These are phyloP conservation scores for Zea luxurians DNA, from an alignment of 176 grass and related monocot species.

Conservation along the genomic window DNA sequence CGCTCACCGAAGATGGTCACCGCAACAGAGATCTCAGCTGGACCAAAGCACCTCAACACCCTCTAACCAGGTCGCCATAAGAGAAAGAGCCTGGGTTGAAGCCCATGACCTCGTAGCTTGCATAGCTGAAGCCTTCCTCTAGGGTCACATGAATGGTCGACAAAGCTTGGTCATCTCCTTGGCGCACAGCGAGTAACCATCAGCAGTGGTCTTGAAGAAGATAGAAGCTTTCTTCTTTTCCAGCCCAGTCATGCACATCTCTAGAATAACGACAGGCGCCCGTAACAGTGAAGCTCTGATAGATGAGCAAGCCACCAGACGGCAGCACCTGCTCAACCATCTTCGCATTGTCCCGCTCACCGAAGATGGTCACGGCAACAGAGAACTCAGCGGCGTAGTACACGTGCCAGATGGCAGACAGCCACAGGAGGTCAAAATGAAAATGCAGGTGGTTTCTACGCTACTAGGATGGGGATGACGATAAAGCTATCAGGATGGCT, in stretches of 20 bases:
- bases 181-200: conserved; percentile 35
- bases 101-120: conserved; percentile 55
- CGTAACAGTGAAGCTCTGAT: conserved; percentile 41
- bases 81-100: conserved; percentile 19
- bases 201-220: conserved; percentile 47
- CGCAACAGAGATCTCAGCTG: conserved; percentile 43
- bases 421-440: not conserved
- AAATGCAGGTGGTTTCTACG: not conserved
- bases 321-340: no score
- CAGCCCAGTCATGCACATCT: conserved; percentile 59
- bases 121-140: conserved; percentile 55
- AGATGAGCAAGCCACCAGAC: no score
- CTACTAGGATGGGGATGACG: not conserved
- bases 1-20: conserved; percentile 42
- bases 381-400: conserved; percentile 45
- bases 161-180: conserved; percentile 55
- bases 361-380: conserved; percentile 47
- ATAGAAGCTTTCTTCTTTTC: conserved; percentile 40
- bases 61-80: conserved; percentile 37
- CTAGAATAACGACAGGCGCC: conserved; percentile 38
- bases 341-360: no score
- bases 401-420: conserved; percentile 29
- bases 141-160: conserved; percentile 58
- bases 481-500: conserved; percentile 59
- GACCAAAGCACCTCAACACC: conserved; percentile 46